phyloP scores from a whole-genome alignment of 176 grass and related monocot species.

The Rhynchospora pubera region DNA sequence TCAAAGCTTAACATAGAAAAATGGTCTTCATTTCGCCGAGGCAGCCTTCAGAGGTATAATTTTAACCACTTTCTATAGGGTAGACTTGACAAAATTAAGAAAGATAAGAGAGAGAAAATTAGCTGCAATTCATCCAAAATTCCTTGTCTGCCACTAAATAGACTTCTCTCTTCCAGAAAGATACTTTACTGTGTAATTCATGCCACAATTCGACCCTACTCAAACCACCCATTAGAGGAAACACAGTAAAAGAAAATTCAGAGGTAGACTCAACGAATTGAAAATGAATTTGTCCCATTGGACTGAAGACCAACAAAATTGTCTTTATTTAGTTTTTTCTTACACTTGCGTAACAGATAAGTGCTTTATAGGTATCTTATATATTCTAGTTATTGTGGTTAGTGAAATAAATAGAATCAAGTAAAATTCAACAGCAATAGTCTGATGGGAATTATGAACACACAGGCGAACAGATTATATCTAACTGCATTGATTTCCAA shows the following conservation, averaged over 20 bases:
- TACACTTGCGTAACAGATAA: no score
- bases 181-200: neutral
- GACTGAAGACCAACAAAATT: neutral
- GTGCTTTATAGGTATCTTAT: no score
- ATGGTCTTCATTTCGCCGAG: neutral
- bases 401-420: neutral
- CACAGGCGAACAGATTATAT: neutral
- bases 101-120: neutral
- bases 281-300: neutral
- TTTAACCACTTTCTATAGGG: neutral
- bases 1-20: neutral
- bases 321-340: neutral
- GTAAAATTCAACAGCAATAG: neutral
- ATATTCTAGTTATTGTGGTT: no score
- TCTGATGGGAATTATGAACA: neutral
- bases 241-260: neutral
- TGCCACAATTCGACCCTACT: neutral
- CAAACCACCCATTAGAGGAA: neutral
- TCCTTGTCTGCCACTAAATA: slow-evolving; percentile 12
- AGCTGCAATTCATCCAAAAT: neutral
- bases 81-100: slow-evolving; percentile 22
- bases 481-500: neutral
- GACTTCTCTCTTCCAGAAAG: neutral
- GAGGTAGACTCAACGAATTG: neutral
- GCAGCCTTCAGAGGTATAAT: neutral